A percentile compares a stretch with the other conserved stretches of the same genome.
Evolutionary conservation across 768 basidiomycete genomes (phyloP).

Genomic region (Tephrocybe sp.): DNA sequence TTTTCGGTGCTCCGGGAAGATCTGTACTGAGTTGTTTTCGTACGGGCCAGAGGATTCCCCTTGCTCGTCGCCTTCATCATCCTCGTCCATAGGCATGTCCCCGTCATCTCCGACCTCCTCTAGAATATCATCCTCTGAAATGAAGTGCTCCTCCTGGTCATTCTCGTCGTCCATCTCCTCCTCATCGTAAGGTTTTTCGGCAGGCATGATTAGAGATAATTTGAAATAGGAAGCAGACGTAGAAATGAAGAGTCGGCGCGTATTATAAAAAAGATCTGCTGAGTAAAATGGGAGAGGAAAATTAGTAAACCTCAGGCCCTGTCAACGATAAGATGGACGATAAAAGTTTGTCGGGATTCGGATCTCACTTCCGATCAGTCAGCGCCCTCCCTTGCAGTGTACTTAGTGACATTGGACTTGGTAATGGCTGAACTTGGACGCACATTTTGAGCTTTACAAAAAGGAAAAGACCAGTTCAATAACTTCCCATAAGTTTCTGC

Average conservation of each 20-base stretch:
- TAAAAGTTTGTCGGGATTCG: constrained; percentile 16
- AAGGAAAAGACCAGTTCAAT: neutral
- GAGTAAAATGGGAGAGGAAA: constrained; percentile 16
- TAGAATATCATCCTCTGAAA: constrained; percentile 63
- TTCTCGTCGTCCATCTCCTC: constrained; percentile 31
- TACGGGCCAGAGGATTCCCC: constrained; percentile 38
- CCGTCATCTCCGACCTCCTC: constrained; percentile 64
- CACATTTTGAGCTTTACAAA: neutral
- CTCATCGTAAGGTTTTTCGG: constrained; percentile 24
- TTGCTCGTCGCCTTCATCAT: constrained; percentile 50
- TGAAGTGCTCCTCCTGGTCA: constrained; percentile 55
- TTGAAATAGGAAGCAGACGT: neutral
- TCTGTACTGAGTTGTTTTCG: constrained; percentile 66
- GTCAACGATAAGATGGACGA: constrained; percentile 15
- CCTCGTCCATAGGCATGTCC: constrained; percentile 72
- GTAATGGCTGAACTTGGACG: neutral
- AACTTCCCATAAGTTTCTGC: neutral
- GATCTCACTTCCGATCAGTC: constrained; percentile 7
- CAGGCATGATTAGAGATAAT: constrained; percentile 25
- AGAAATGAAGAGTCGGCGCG: neutral
- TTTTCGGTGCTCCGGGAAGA: constrained; percentile 61
- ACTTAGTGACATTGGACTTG: too few relatives aligned
- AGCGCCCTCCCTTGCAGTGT: too few relatives aligned
- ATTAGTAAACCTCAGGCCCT: constrained; percentile 10
- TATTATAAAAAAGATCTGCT: constrained; percentile 11